Percentiles rank a stretch among this genome's conserved stretches.
Evolutionary conservation across 257 asterid species (phyloP).

Genomic region (Jacaranda copaia): DNA sequence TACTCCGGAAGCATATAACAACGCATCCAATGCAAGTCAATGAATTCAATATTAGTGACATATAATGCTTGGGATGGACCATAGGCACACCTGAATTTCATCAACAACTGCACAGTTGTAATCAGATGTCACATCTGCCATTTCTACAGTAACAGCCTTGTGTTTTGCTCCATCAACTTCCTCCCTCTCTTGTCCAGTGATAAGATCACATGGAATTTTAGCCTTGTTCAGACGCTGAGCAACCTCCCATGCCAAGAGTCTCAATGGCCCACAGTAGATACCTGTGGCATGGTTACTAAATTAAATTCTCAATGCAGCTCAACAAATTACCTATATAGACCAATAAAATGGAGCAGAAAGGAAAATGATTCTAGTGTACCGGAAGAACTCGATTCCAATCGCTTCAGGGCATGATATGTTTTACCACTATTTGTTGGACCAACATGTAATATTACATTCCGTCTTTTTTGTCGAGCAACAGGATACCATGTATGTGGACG

Average conservation of each 20-base stretch:
- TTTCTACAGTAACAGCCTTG: slow-evolving; percentile 90
- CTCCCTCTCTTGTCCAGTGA: slow-evolving; percentile 97
- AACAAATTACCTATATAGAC: slow-evolving; percentile 14
- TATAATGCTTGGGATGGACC: slow-evolving; percentile 26
- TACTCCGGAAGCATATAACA: slow-evolving; percentile 8
- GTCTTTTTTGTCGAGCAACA: slow-evolving; percentile 72
- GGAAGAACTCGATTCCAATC: slow-evolving; percentile 76
- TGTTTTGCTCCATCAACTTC: slow-evolving; percentile 89
- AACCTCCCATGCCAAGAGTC: slow-evolving; percentile 98
- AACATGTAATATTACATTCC: slow-evolving; percentile 81
- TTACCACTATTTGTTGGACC: slow-evolving; percentile 99
- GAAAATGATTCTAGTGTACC: slow-evolving; percentile 48
- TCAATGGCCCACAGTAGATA: slow-evolving; percentile 94
- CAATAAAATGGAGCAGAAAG: slow-evolving; percentile 21
- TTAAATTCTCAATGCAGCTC: slow-evolving; percentile 26
- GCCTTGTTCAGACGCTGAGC: slow-evolving; percentile 90
- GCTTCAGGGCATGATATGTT: slow-evolving; percentile 86
- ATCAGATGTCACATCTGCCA: slow-evolving; percentile 79
- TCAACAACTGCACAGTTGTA: slow-evolving; percentile 92
- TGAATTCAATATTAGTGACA: not conserved
- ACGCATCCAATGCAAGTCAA: slow-evolving; percentile 7
- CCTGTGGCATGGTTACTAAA: slow-evolving; percentile 51
- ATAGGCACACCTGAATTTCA: slow-evolving; percentile 81
- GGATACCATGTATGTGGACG: slow-evolving; percentile 95
- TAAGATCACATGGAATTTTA: slow-evolving; percentile 87